Base-by-base conservation (phyloP, 306 rosid genomes). In the Pyrus betulifolia region DNA sequence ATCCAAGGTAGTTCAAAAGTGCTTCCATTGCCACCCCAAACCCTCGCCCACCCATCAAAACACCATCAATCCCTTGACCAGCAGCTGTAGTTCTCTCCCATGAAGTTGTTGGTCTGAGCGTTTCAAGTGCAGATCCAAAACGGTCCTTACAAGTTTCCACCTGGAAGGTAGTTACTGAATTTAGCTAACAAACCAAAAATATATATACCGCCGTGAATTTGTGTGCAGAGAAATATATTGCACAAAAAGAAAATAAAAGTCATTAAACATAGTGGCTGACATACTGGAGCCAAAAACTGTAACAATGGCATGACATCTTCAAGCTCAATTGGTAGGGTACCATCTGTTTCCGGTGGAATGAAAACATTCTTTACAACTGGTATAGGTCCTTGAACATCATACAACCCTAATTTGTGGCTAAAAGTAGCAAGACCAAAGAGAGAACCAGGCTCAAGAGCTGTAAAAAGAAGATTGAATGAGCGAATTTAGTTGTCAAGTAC, bases 341-440 rank as follows among this genome's bases (percentile, higher is more conserved):
- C 95, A 80, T 90, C 98, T 21, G 85, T 67, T 65, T 94, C 97
- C 4, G 96, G 93, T 74, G 98, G 92, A 80, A 95, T 87, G 83
- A 92, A 88, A 69, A 95, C 89, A 81, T 95, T 92, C 85, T 95
- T 95, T 19, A 95, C 93, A 64, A 90, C 85, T 65, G 96, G 95
- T 75, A 92, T 88, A 63, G 98, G 98, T 70, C 98, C 98, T 76
- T 95, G 98, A 84, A 95, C 95, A 79, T 90, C 97, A 85, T 88
- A 92, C 70, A 92, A 81, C 82, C 97, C 98, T 68, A 95, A 83
- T 87, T 95, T 95, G 82, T 92, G 92, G 96, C 97, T 90, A 91
- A 95, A 95, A 78, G 93, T 89, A 76, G 98, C 97, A 82, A 95
- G 95, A 79, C 98, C 98, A 82, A 95, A 95, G 74, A 95, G 91